phyloP scores from a whole-genome alignment of 1,284 basidiomycete genomes.

The Cutaneotrichosporon sp. region DNA sequence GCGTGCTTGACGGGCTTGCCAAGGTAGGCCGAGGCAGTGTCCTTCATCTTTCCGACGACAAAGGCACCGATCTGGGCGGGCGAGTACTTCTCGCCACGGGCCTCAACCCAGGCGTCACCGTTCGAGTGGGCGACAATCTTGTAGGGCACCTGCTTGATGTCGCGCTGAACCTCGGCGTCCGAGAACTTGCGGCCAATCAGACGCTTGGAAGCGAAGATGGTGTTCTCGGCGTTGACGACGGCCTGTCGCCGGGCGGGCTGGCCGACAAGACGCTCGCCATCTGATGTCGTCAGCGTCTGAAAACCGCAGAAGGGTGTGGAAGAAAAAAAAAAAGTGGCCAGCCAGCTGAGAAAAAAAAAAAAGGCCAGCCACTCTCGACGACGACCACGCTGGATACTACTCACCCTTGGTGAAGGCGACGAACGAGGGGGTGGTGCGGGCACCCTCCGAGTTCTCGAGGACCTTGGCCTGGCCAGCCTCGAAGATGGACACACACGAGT shows the following conservation, averaged over 20 bases:
- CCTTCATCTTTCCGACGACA: constrained; percentile 90
- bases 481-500: constrained; percentile 94
- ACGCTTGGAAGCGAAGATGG: constrained; percentile 94
- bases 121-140: constrained; percentile 68
- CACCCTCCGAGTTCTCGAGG: constrained; percentile 97
- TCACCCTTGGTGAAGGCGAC: constrained; percentile 92
- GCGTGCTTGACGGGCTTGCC: constrained; percentile 94
- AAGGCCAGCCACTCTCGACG: neutral
- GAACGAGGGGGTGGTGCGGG: constrained; percentile 95
- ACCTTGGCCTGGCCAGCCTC: constrained; percentile 93
- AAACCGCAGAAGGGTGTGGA: neutral
- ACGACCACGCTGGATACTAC: constrained; percentile 17
- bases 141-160: constrained; percentile 70
- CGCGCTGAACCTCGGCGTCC: constrained; percentile 91
- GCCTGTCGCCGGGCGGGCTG: constrained; percentile 97
- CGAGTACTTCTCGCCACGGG: constrained; percentile 61
- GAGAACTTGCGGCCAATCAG: constrained; percentile 92
- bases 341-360: neutral
- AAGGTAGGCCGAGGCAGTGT: constrained; percentile 88
- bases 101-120: constrained; percentile 74
- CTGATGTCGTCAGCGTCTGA: constrained; percentile 22
- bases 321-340: neutral
- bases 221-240: constrained; percentile 93
- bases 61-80: constrained; percentile 70
- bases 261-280: constrained; percentile 89